Conservation (phyloP, 2,329 filamentous ascomycete genomes). For the Ophiocordyceps camponoti-floridani region DNA sequence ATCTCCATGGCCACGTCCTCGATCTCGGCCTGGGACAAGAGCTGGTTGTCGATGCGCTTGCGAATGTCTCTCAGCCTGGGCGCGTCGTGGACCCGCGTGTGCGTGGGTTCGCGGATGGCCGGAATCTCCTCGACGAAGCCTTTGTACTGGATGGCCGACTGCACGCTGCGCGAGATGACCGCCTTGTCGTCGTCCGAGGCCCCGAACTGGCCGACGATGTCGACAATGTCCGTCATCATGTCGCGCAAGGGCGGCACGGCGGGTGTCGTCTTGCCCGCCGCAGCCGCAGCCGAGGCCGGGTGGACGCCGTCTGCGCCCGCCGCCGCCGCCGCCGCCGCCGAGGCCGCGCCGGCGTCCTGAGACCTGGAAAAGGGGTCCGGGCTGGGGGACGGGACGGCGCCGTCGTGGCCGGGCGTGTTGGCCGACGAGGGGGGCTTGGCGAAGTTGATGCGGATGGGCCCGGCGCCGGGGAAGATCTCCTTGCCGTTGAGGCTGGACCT, state of each 20-base stretch:
- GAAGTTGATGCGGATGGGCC: slow-evolving; percentile 89
- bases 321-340: slow-evolving; percentile 10
- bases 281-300: no score
- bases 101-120: slow-evolving; percentile 71
- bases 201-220: slow-evolving; percentile 79
- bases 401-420: slow-evolving; percentile 75
- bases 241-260: slow-evolving; percentile 58
- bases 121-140: slow-evolving; percentile 69
- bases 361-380: slow-evolving; percentile 62
- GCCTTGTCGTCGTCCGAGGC: slow-evolving; percentile 61
- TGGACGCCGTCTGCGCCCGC: slow-evolving; percentile 19
- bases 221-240: slow-evolving; percentile 64
- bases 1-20: slow-evolving; percentile 85
- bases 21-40: slow-evolving; percentile 69
- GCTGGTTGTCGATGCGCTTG: slow-evolving; percentile 94
- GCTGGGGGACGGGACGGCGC: slow-evolving; percentile 76
- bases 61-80: slow-evolving; percentile 89
- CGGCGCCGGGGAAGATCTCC: slow-evolving; percentile 94
- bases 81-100: slow-evolving; percentile 80
- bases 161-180: slow-evolving; percentile 55
- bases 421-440: slow-evolving; percentile 87
- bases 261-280: slow-evolving; percentile 27
- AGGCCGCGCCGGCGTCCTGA: slow-evolving; percentile 28
- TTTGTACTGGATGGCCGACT: slow-evolving; percentile 59
- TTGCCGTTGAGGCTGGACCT: slow-evolving; percentile 83